Conservation (phyloP, 2,329 filamentous ascomycete species). For the Alternaria burnsii region DNA sequence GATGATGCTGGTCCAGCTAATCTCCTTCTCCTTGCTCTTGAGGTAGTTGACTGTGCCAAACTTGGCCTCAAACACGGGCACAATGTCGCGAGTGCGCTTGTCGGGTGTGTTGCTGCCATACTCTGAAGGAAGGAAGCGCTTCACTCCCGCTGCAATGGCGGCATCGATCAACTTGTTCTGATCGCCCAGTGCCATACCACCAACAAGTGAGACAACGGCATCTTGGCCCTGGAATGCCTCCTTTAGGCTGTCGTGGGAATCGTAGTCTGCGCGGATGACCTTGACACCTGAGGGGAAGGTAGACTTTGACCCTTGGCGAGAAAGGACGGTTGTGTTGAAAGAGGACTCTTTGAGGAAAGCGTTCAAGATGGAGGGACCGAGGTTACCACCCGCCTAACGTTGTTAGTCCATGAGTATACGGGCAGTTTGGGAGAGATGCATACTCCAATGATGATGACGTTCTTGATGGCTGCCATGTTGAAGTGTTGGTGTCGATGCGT, state of each 20-base stretch:
- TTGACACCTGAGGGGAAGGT: conserved; percentile 52
- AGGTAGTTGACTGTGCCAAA: conserved; percentile 61
- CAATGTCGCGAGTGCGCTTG: conserved; percentile 46
- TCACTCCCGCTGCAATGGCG: conserved; percentile 66
- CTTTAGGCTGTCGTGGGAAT: conserved; percentile 58
- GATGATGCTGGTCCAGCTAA: conserved; percentile 63
- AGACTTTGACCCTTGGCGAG: conserved; percentile 58
- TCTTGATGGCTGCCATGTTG: conserved; percentile 50
- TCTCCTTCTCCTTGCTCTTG: conserved; percentile 54
- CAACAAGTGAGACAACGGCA: conserved; percentile 62
- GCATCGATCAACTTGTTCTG: conserved; percentile 66
- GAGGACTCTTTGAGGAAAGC: conserved; percentile 52
- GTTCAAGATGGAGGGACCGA: conserved; percentile 54
- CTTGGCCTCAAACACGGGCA: conserved; percentile 65
- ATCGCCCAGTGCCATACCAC: conserved; percentile 50
- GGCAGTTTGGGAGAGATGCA: conserved; percentile 14
- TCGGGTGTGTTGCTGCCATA: conserved; percentile 58
- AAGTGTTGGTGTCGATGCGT: conserved; percentile 3
- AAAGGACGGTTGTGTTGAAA: conserved; percentile 66
- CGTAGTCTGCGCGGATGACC: conserved; percentile 60
- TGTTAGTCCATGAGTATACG: conserved; percentile 13
- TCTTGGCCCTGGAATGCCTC: conserved; percentile 65
- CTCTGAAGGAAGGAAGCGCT: conserved; percentile 69
- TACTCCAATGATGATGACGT: conserved; percentile 56
- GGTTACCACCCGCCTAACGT: conserved; percentile 50